phyloP scores from a whole-genome alignment of 345 rosid species.

The Euphorbia tirucalli region DNA sequence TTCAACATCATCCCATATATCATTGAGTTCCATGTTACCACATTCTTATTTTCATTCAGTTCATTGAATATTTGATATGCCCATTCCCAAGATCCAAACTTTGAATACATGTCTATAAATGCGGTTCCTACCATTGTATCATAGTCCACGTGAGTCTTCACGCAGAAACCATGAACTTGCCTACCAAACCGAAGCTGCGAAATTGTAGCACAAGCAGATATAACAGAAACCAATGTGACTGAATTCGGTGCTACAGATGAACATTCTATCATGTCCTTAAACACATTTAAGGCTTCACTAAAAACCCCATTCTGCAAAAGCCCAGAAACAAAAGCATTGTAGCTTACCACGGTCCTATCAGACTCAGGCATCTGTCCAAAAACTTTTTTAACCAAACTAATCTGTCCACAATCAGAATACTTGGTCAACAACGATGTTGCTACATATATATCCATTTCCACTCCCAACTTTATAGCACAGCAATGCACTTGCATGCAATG shows the following conservation, averaged over 20 bases:
- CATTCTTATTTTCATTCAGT: slow-evolving; percentile 40
- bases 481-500: slow-evolving; percentile 50
- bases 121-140: slow-evolving; percentile 52
- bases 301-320: slow-evolving; percentile 49
- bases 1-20: slow-evolving; percentile 63
- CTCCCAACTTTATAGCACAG: slow-evolving; percentile 53
- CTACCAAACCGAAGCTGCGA: slow-evolving; percentile 41
- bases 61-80: slow-evolving; percentile 44
- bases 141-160: slow-evolving; percentile 31
- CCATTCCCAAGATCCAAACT: slow-evolving; percentile 49
- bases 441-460: slow-evolving; percentile 51
- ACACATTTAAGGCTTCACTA: slow-evolving; percentile 38
- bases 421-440: slow-evolving; percentile 53
- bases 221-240: slow-evolving; percentile 46
- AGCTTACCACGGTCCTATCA: slow-evolving; percentile 48
- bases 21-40: slow-evolving; percentile 59
- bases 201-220: slow-evolving; percentile 54
- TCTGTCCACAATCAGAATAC: slow-evolving; percentile 42
- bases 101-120: slow-evolving; percentile 63
- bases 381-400: slow-evolving; percentile 43
- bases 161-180: slow-evolving; percentile 49
- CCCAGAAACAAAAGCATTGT: slow-evolving; percentile 54
- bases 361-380: slow-evolving; percentile 41
- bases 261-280: slow-evolving; percentile 47
- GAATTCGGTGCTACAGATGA: slow-evolving; percentile 42